These are phyloP conservation scores for Lentinula sp. DNA, from an alignment of 768 basidiomycete genomes.

Conservation along the genomic window DNA sequence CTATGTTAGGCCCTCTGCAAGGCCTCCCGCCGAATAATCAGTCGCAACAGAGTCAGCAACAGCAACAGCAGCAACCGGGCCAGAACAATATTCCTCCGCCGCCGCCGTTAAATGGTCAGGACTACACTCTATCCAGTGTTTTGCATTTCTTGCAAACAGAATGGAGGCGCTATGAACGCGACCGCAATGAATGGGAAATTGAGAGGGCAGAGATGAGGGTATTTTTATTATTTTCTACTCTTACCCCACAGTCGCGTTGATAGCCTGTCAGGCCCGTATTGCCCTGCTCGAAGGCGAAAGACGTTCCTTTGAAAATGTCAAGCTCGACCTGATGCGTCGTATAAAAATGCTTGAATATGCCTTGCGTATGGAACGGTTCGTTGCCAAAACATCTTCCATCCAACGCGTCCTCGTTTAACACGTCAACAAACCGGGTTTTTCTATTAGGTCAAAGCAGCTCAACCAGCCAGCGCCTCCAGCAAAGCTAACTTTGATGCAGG, in stretches of 20 bases:
- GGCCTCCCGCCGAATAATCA: conserved; percentile 52
- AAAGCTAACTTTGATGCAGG: conserved; percentile 61
- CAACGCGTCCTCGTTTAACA: conserved; percentile 21
- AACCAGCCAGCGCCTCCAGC: conserved; percentile 55
- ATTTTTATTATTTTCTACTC: conserved; percentile 25
- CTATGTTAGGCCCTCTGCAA: conserved; percentile 72
- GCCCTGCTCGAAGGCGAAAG: conserved; percentile 96
- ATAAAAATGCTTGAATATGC: conserved; percentile 99
- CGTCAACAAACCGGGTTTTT: conserved; percentile 19
- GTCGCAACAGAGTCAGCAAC: conserved; percentile 50
- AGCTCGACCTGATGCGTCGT: conserved; percentile 90
- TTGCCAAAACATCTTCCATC: conserved; percentile 15
- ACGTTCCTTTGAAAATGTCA: conserved; percentile 94
- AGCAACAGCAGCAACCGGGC: conserved; percentile 43
- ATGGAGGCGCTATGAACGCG: conserved; percentile 96
- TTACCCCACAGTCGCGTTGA: conserved; percentile 15
- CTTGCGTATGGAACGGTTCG: conserved; percentile 89
- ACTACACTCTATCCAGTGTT: conserved; percentile 89
- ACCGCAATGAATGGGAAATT: conserved; percentile 99
- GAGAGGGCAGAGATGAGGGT: conserved; percentile 99
- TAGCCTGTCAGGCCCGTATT: conserved; percentile 75
- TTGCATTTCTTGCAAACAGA: conserved; percentile 98
- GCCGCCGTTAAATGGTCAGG: conserved; percentile 82
- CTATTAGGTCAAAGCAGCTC: conserved; percentile 73
- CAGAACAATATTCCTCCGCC: conserved; percentile 61